phyloP scores from a whole-genome alignment of 345 rosid genomes.

The Draba incana region DNA sequence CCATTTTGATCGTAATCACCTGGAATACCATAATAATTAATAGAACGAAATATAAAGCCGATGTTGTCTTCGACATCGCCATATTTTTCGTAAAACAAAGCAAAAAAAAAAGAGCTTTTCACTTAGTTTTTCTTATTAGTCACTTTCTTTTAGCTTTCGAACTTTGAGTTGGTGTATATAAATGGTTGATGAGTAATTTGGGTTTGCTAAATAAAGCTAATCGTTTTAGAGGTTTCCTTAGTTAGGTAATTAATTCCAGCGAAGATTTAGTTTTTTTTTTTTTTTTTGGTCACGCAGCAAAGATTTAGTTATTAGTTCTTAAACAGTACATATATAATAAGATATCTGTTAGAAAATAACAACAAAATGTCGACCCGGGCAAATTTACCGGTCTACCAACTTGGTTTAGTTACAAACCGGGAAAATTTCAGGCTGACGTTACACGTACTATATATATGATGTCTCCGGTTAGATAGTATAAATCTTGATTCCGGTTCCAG shows the following conservation, averaged over 20 bases:
- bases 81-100: neutral
- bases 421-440: constrained; percentile 59
- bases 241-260: neutral
- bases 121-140: neutral
- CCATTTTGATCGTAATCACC: constrained; percentile 19
- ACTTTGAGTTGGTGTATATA: neutral
- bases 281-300: too few species aligned
- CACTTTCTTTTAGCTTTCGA: neutral
- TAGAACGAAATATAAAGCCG: constrained; percentile 14
- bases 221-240: neutral
- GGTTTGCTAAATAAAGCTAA: constrained; percentile 24
- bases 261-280: neutral
- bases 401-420: constrained; percentile 35
- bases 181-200: neutral
- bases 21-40: constrained; percentile 10
- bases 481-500: constrained; percentile 78
- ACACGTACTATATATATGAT: constrained; percentile 59
- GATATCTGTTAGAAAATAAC: neutral
- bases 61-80: constrained; percentile 16
- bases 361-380: neutral
- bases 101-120: neutral
- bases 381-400: constrained; percentile 13
- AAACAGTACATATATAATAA: neutral
- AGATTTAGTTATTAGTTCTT: constrained; percentile 1
- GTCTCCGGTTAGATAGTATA: constrained; percentile 50